A percentile compares a stretch with the other conserved stretches of the same genome.
Evolutionary conservation across 768 basidiomycete genomes (phyloP).

Genomic region (Trametes elegans): DNA sequence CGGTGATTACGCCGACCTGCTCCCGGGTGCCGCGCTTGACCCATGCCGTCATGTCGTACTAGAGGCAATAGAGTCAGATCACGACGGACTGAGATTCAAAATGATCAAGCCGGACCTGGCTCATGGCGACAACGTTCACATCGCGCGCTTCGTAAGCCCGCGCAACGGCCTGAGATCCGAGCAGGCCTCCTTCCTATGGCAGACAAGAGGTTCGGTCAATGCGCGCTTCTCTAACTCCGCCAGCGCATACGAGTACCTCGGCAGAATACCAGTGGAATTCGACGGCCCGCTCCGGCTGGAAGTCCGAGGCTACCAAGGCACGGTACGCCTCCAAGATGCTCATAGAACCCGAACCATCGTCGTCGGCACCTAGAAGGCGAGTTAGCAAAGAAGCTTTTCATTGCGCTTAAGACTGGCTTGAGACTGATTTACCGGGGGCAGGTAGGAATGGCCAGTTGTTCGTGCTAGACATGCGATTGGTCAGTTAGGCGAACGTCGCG

Average conservation of each 20-base stretch:
- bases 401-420: no score
- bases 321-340: constrained; percentile 80
- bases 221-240: not conserved
- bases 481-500: not conserved
- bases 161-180: constrained; percentile 90
- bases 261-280: constrained; percentile 88
- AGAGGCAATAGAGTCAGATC: constrained; percentile 14
- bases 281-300: constrained; percentile 60
- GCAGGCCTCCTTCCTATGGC: constrained; percentile 74
- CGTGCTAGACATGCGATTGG: constrained; percentile 42
- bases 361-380: constrained; percentile 60
- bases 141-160: constrained; percentile 61
- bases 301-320: constrained; percentile 64
- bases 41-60: constrained; percentile 96
- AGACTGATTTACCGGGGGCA: constrained; percentile 57
- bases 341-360: constrained; percentile 60
- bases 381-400: constrained; percentile 26
- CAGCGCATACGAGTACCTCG: constrained; percentile 46
- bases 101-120: constrained; percentile 51
- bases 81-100: constrained; percentile 9
- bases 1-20: constrained; percentile 78
- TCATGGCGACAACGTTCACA: constrained; percentile 77
- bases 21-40: constrained; percentile 67
- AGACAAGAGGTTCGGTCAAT: not conserved
- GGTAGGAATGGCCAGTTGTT: constrained; percentile 75